Base-by-base conservation (phyloP, 1,284 basidiomycete genomes). In the Takashimella koratensis region DNA sequence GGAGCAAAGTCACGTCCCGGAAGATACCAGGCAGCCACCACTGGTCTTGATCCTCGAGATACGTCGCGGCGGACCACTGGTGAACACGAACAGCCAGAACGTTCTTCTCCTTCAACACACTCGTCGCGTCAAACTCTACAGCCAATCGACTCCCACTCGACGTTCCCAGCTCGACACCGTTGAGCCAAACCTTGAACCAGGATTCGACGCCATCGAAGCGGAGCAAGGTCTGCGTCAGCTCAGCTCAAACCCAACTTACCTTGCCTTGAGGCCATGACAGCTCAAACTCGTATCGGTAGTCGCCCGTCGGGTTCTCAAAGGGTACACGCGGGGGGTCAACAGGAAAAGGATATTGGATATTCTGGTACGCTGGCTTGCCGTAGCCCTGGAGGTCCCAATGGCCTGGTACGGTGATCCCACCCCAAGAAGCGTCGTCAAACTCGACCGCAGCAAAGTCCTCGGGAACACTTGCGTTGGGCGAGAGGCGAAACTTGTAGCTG, bases 11-110 rank as follows among this genome's bases (percentile, higher is more conserved):
- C 6, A 65, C 60, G 26, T 60, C 57, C 2, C 63, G 57, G 52
- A 62, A 65, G 51, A 65, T 62, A 23, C 63, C 63, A 0, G 63
- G 63, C 5, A 65, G 53, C 60, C 60, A 65, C 63, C 63, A 65
- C 49, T 60, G 53, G 45, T 65, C 63, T 26, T 65, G 63, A 46
- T 63, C 60, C 49, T 65, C 63, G 44, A 58, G 45, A 40, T 63
- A 65, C 12, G 39, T 49, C 5, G 26, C 58, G 0, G 60, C 53
- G 1, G 49, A 51, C 63, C 63, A 65, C 43, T 65, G 60, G 23
- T 51, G 52, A 2, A 65, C 63, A 10, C 60, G 59, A 4, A 62
- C 56, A 4, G 54, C 54, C 5, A 65, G 36, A 3, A 56, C 45
- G 21, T 59, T 60, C 3, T 46, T 44, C 45, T 44, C 41, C 6